Percentiles rank a stretch among this genome's conserved stretches.
These are phyloP conservation scores for Nemania diffusa DNA, from an alignment of 2,329 filamentous ascomycete genomes.

Conservation along the genomic window DNA sequence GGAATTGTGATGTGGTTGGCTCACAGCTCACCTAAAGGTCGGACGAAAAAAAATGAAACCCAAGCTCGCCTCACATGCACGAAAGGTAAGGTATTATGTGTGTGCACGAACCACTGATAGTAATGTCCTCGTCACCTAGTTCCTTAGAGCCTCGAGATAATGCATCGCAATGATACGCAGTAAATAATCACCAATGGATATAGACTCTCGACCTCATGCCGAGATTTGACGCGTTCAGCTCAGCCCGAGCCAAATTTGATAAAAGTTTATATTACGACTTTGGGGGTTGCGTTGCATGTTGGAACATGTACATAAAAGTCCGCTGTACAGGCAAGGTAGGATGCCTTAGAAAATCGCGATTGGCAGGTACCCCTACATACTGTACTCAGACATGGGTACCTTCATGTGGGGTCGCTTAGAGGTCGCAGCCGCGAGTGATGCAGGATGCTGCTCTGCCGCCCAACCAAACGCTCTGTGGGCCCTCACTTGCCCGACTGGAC, in stretches of 20 bases:
- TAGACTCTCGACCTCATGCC: background rate
- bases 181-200: background rate
- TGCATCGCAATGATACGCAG: background rate
- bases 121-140: background rate
- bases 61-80: background rate
- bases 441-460: constrained; percentile 41
- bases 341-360: too few relatives aligned
- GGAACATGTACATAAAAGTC: background rate
- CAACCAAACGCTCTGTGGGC: constrained; percentile 39
- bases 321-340: background rate
- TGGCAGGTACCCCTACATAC: background rate
- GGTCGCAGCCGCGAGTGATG: constrained; percentile 47
- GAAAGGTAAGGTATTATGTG: background rate
- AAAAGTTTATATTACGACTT: constrained; percentile 15
- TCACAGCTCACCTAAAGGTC: background rate
- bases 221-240: constrained; percentile 17
- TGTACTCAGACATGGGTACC: background rate
- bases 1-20: background rate
- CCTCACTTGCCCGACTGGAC: constrained; percentile 19
- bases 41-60: background rate
- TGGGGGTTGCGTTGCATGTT: constrained; percentile 24
- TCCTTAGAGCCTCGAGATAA: background rate
- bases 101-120: background rate
- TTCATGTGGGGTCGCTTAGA: constrained; percentile 25
- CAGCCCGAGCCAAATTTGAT: background rate